phyloP scores from a whole-genome alignment of 2,329 filamentous ascomycete species.

The Aureobasidium sp. region DNA sequence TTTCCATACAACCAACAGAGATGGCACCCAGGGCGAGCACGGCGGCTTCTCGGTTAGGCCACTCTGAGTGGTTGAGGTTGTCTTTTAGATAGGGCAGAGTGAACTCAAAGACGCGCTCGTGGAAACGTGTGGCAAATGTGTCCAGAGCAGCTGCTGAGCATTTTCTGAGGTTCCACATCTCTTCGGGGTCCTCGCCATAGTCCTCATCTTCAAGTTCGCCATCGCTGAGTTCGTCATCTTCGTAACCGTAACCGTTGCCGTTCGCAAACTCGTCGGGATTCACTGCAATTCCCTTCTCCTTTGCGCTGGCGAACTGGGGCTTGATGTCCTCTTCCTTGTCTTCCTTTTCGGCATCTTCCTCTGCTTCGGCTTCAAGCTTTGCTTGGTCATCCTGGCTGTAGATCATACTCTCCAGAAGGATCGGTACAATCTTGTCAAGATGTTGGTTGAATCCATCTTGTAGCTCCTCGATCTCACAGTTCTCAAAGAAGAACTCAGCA shows the following conservation, averaged over 20 bases:
- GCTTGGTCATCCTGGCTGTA: conserved; percentile 92
- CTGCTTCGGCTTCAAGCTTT: conserved; percentile 66
- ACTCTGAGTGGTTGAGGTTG: conserved; percentile 80
- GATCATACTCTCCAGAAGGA: conserved; percentile 89
- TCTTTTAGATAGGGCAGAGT: conserved; percentile 88
- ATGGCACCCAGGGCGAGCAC: conserved; percentile 91
- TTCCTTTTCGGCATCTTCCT: conserved; percentile 82
- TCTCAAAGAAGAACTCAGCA: conserved; percentile 93
- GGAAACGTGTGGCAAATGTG: conserved; percentile 86
- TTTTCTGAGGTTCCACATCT: conserved; percentile 91
- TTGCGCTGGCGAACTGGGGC: conserved; percentile 72
- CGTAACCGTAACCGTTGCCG: conserved; percentile 31
- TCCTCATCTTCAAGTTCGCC: conserved; percentile 77
- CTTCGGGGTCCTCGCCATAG: conserved; percentile 66
- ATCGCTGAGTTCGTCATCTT: conserved; percentile 74
- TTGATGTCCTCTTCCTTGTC: conserved; percentile 87
- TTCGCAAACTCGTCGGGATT: conserved; percentile 31
- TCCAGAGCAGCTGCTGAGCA: conserved; percentile 94
- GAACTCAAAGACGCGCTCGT: conserved; percentile 76
- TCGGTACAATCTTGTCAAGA: conserved; percentile 77
- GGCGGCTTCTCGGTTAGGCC: conserved; percentile 87
- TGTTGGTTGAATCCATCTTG: conserved; percentile 70
- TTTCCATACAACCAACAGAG: conserved; percentile 85
- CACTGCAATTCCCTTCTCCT: conserved; percentile 17
- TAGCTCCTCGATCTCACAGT: conserved; percentile 77